phyloP scores from a whole-genome alignment of 139 green algal genomes.

The Nannochloris sp. region DNA sequence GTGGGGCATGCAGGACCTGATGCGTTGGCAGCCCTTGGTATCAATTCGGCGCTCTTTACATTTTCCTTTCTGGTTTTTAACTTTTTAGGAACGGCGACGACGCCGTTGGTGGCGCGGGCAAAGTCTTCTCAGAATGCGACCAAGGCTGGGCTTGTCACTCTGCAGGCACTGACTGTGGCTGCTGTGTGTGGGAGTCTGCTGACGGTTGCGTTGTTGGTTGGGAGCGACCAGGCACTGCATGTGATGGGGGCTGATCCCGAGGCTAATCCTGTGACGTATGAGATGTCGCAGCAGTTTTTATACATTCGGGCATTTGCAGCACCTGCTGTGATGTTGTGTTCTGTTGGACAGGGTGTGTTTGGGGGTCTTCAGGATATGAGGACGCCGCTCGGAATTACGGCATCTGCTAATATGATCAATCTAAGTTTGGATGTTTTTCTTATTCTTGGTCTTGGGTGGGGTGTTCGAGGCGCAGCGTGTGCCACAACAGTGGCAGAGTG shows the following conservation, averaged over 20 bases:
- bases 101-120: slow-evolving; percentile 50
- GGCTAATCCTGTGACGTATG: slow-evolving; percentile 18
- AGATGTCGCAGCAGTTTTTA: slow-evolving; percentile 40
- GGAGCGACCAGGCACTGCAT: slow-evolving; percentile 20
- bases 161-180: slow-evolving; percentile 35
- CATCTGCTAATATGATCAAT: slow-evolving; percentile 59
- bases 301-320: slow-evolving; percentile 35
- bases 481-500: slow-evolving; percentile 44
- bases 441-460: slow-evolving; percentile 29
- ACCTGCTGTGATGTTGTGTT: slow-evolving; percentile 51
- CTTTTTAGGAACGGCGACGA: slow-evolving; percentile 68
- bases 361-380: slow-evolving; percentile 54
- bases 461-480: slow-evolving; percentile 42
- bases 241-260: slow-evolving; percentile 45
- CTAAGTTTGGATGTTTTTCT: slow-evolving; percentile 38
- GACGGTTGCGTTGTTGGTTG: slow-evolving; percentile 10
- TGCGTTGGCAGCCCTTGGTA: slow-evolving; percentile 50
- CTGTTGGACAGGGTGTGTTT: slow-evolving; percentile 57
- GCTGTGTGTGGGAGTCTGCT: slow-evolving; percentile 33
- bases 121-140: slow-evolving; percentile 27
- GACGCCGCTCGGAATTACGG: slow-evolving; percentile 53
- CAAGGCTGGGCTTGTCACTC: slow-evolving; percentile 4
- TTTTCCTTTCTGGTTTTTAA: slow-evolving; percentile 69
- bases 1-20: slow-evolving; percentile 45
- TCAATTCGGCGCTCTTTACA: slow-evolving; percentile 59